Percentiles rank a stretch among this genome's conserved stretches.
These are phyloP conservation scores for Erodium trifolium DNA, from an alignment of 441 rosid species.

Conservation along the genomic window DNA sequence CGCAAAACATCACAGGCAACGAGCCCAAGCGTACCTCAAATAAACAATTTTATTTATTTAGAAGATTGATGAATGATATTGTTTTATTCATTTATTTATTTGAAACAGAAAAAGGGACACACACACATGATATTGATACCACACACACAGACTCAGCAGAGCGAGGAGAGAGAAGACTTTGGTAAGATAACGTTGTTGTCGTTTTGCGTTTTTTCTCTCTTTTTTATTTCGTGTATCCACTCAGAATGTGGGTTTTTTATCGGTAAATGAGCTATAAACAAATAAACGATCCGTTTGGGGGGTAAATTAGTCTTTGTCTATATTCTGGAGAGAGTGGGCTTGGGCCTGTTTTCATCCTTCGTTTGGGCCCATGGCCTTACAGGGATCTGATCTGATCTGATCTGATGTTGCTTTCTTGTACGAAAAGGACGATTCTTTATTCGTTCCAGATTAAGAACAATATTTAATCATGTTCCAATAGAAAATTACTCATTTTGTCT, in stretches of 20 bases:
- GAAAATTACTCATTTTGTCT: too few species aligned
- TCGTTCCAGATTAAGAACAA: too few species aligned
- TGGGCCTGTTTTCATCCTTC: neutral
- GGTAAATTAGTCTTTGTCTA: neutral
- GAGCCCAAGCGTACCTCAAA: neutral
- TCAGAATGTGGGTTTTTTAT: constrained; percentile 6
- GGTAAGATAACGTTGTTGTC: constrained; percentile 6
- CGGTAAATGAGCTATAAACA: neutral
- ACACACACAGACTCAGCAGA: neutral
- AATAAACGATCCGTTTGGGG: neutral
- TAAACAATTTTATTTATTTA: neutral
- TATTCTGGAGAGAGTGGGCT: neutral
- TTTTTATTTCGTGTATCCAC: neutral
- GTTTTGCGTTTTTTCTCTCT: neutral
- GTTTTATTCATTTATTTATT: neutral
- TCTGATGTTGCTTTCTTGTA: too few species aligned
- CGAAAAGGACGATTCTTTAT: too few species aligned
- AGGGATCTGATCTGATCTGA: neutral
- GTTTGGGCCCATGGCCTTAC: neutral
- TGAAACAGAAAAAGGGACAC: neutral
- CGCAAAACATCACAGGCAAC: constrained; percentile 3
- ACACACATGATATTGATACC: neutral
- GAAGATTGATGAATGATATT: neutral
- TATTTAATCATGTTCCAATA: too few species aligned
- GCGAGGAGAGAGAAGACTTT: neutral